Percentiles rank a stretch among this genome's conserved stretches.
Conservation (phyloP, 257 asterid genomes). For the Solanum gandarillasii region DNA sequence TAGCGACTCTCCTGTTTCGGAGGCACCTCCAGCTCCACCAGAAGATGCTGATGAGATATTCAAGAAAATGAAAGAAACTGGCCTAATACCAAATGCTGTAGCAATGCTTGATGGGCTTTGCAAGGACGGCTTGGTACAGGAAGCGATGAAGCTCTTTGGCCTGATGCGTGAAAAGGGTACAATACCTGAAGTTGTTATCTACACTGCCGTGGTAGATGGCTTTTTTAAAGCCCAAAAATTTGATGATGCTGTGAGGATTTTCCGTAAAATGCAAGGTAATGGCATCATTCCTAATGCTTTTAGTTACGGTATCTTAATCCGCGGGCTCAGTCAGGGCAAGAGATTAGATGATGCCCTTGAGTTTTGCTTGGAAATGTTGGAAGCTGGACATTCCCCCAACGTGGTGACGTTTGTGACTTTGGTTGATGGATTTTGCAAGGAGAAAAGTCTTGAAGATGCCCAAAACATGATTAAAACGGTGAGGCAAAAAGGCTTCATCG, state of each 20-base stretch:
- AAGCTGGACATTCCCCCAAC: constrained; percentile 65
- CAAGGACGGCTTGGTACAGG: constrained; percentile 83
- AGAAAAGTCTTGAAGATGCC: constrained; percentile 63
- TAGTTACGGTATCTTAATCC: constrained; percentile 43
- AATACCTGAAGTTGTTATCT: constrained; percentile 76
- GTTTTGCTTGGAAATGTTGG: constrained; percentile 52
- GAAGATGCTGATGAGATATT: constrained; percentile 77
- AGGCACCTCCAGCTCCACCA: constrained; percentile 29
- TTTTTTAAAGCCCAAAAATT: constrained; percentile 72
- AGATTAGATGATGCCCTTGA: constrained; percentile 54
- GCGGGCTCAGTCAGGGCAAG: constrained; percentile 45
- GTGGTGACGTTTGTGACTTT: constrained; percentile 45
- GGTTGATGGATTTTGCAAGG: constrained; percentile 57
- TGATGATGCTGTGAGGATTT: constrained; percentile 62
- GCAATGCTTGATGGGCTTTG: constrained; percentile 93
- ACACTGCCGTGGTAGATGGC: constrained; percentile 86
- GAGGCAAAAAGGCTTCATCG: constrained; percentile 50
- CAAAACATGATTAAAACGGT: constrained; percentile 25
- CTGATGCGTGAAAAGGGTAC: constrained; percentile 81
- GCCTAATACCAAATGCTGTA: constrained; percentile 83
- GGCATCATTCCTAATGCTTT: constrained; percentile 58
- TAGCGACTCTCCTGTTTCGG: constrained; percentile 5
- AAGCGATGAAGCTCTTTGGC: constrained; percentile 76
- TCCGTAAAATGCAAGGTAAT: constrained; percentile 63
- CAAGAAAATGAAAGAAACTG: constrained; percentile 82